A percentile compares a stretch with the other conserved stretches of the same genome.
These are phyloP conservation scores for Fonsecaea monophora DNA, from an alignment of 2,329 filamentous ascomycete species.

Conservation along the genomic window DNA sequence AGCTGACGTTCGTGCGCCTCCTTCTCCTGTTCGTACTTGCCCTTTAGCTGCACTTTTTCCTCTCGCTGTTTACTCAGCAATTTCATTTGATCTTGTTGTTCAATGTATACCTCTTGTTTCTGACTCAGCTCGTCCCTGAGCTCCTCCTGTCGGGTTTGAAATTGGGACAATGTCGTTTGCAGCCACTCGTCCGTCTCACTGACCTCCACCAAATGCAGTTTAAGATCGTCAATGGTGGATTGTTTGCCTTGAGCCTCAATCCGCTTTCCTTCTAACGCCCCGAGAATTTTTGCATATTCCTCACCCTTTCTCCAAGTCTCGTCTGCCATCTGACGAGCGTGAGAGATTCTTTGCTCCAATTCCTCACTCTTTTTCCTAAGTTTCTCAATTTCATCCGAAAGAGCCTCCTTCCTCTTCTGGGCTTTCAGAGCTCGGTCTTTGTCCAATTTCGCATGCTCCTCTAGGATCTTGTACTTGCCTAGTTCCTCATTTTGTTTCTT, in stretches of 20 bases:
- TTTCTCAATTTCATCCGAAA: conserved; percentile 67
- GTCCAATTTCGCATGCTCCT: conserved; percentile 78
- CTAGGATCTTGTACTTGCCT: conserved; percentile 72
- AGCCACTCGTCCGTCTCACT: conserved; percentile 79
- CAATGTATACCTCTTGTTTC: conserved; percentile 68
- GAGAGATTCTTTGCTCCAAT: conserved; percentile 56
- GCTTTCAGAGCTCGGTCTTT: conserved; percentile 82
- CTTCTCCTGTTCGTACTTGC: conserved; percentile 83
- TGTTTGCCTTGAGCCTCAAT: conserved; percentile 75
- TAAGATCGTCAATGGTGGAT: conserved; percentile 72
- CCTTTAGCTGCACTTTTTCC: conserved; percentile 60
- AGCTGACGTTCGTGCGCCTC: conserved; percentile 84
- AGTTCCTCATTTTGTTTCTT: conserved; percentile 84
- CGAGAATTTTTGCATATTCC: conserved; percentile 75
- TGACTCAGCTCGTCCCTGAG: conserved; percentile 69
- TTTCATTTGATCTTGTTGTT: conserved; percentile 62
- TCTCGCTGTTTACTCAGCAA: conserved; percentile 35
- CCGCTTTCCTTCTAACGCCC: conserved; percentile 76
- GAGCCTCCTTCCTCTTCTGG: conserved; percentile 67
- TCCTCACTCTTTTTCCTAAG: conserved; percentile 68
- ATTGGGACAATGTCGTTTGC: conserved; percentile 73
- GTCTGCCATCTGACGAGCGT: conserved; percentile 59
- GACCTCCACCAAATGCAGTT: conserved; percentile 75
- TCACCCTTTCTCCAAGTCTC: conserved; percentile 76
- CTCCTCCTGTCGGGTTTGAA: conserved; percentile 74